Conservation (phyloP, 805 yeast genomes). For the Starmerella asiatica region DNA sequence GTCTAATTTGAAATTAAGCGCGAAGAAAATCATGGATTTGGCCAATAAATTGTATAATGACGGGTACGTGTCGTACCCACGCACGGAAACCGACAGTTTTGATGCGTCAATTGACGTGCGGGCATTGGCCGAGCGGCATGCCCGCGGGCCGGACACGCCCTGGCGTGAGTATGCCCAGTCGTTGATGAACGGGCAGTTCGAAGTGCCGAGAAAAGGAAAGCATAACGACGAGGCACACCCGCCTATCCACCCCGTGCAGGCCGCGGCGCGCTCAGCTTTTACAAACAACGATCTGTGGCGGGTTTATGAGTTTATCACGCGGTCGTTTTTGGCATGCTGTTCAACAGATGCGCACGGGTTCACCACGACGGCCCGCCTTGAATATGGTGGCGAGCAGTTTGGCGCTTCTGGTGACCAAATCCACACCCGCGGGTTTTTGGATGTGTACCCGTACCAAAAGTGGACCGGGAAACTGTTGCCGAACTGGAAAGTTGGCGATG, state of each 20-base stretch:
- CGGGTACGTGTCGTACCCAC: slow-evolving; percentile 86
- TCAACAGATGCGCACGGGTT: slow-evolving; percentile 80
- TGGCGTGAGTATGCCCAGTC: slow-evolving; percentile 65
- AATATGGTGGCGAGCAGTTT: slow-evolving; percentile 72
- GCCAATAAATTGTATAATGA: slow-evolving; percentile 79
- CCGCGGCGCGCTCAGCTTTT: slow-evolving; percentile 14
- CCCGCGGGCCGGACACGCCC: slow-evolving; percentile 13
- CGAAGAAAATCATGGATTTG: slow-evolving; percentile 55
- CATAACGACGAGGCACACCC: slow-evolving; percentile 96
- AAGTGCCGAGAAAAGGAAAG: slow-evolving; percentile 64
- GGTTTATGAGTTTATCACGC: slow-evolving; percentile 74
- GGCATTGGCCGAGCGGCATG: slow-evolving; percentile 48
- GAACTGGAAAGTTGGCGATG: slow-evolving; percentile 42
- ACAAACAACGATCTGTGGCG: slow-evolving; percentile 36
- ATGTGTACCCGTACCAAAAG: slow-evolving; percentile 60
- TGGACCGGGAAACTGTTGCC: slow-evolving; percentile 67
- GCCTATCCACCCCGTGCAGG: slow-evolving; percentile 77
- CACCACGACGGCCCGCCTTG: slow-evolving; percentile 44
- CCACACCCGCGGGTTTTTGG: slow-evolving; percentile 59
- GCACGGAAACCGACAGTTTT: slow-evolving; percentile 90
- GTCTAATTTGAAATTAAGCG: slow-evolving; percentile 54
- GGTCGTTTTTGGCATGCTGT: slow-evolving; percentile 84
- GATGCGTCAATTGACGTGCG: slow-evolving; percentile 64
- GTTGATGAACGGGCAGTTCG: slow-evolving; percentile 35
- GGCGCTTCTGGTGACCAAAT: slow-evolving; percentile 63